These are phyloP conservation scores for Rhynchosporium graminicola DNA, from an alignment of 2,329 filamentous ascomycete genomes.

Conservation along the genomic window DNA sequence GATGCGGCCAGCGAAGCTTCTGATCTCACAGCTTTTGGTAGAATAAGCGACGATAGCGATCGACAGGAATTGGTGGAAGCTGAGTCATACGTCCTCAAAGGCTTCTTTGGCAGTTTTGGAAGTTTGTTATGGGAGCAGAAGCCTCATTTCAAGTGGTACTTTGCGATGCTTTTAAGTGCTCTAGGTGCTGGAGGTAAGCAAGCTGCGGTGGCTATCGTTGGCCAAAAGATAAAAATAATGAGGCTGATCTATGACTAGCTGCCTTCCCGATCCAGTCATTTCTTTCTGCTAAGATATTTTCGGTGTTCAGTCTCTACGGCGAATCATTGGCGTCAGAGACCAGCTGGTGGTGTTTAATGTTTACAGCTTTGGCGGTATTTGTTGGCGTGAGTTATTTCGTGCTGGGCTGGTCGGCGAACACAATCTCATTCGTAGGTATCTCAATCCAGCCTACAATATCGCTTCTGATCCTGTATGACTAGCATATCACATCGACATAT, in stretches of 20 bases:
- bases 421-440: conserved; percentile 40
- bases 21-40: conserved; percentile 16
- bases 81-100: conserved; percentile 41
- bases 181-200: conserved; percentile 37
- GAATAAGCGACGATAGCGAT: conserved; percentile 21
- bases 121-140: conserved; percentile 58
- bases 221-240: background rate
- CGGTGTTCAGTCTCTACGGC: conserved; percentile 35
- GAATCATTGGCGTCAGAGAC: conserved; percentile 37
- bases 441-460: too few relatives aligned
- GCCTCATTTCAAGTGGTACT: conserved; percentile 52
- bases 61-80: conserved; percentile 26
- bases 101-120: conserved; percentile 52
- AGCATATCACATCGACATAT: conserved; percentile 42
- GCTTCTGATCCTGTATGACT: background rate
- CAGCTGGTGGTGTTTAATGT: conserved; percentile 52
- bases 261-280: conserved; percentile 42
- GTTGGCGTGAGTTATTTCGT: conserved; percentile 42
- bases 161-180: conserved; percentile 50
- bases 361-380: conserved; percentile 47
- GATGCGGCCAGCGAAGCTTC: conserved; percentile 16
- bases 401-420: conserved; percentile 45
- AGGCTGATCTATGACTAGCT: conserved; percentile 3
- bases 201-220: background rate
- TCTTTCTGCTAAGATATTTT: conserved; percentile 44